A percentile compares a stretch with the other conserved stretches of the same genome.
phyloP scores from a whole-genome alignment of 495 filamentous ascomycete genomes.

The Neurospora sp. region DNA sequence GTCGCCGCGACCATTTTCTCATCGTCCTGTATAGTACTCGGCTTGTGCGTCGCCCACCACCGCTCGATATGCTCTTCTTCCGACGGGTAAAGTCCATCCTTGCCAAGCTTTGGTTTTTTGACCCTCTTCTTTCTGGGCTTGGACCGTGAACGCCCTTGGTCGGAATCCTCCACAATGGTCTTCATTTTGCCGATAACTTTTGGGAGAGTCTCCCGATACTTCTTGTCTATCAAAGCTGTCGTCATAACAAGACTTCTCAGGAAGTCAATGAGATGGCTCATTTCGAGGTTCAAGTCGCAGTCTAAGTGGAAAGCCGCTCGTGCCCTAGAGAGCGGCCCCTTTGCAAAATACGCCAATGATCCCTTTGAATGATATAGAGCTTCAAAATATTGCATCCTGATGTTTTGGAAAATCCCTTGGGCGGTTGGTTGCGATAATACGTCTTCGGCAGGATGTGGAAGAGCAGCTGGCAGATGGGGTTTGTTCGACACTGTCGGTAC shows the following conservation, averaged over 20 bases:
- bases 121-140: conserved; percentile 48
- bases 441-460: conserved; percentile 9
- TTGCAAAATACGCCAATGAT: conserved; percentile 92
- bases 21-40: conserved; percentile 22
- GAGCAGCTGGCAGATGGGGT: not conserved
- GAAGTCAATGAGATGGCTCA: conserved; percentile 53
- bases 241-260: conserved; percentile 62
- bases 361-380: conserved; percentile 89
- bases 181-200: conserved; percentile 54
- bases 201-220: conserved; percentile 71
- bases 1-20: conserved; percentile 23
- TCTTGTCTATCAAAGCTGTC: conserved; percentile 71
- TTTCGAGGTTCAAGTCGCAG: conserved; percentile 40
- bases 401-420: conserved; percentile 54
- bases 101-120: conserved; percentile 63
- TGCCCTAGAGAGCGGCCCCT: conserved; percentile 85
- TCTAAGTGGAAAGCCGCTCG: conserved; percentile 62
- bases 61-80: conserved; percentile 65
- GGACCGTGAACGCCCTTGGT: conserved; percentile 37
- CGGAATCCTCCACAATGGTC: conserved; percentile 44
- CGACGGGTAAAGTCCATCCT: conserved; percentile 63
- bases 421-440: conserved; percentile 40
- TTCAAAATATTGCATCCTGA: conserved; percentile 72
- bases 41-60: conserved; percentile 63
- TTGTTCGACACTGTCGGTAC: conserved; percentile 1